phyloP scores from a whole-genome alignment of 2,329 filamentous ascomycete species.

The Amauroascus verrucosus region DNA sequence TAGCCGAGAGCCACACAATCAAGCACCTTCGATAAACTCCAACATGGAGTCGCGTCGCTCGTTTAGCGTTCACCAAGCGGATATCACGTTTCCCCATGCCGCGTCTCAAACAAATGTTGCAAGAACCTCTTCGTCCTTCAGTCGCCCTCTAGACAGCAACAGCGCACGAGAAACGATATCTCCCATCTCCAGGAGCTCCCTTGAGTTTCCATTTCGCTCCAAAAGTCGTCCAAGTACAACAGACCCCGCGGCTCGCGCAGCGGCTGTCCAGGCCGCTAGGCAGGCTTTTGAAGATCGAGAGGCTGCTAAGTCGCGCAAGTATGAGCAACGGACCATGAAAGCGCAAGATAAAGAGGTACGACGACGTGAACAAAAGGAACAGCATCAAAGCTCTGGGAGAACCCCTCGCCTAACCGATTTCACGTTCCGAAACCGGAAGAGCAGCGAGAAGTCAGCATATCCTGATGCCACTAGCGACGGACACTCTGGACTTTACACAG shows the following conservation, averaged over 20 bases:
- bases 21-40: conserved; percentile 31
- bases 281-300: conserved; percentile 51
- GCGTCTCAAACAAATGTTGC: conserved; percentile 43
- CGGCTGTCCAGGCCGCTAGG: conserved; percentile 46
- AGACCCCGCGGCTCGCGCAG: conserved; percentile 46
- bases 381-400: conserved; percentile 2
- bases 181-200: conserved; percentile 45
- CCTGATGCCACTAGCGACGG: neutral
- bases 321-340: conserved; percentile 44
- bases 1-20: conserved; percentile 17
- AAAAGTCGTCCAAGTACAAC: conserved; percentile 35
- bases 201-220: conserved; percentile 47
- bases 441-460: conserved; percentile 9
- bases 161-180: conserved; percentile 42
- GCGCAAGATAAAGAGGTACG: conserved; percentile 36
- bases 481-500: neutral
- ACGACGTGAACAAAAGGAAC: conserved; percentile 34
- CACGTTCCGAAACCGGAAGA: conserved; percentile 6
- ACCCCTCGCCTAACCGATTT: conserved; percentile 10
- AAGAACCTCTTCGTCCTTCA: conserved; percentile 35
- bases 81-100: conserved; percentile 30
- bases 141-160: conserved; percentile 42
- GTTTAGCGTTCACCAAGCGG: conserved; percentile 31
- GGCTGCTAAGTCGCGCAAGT: conserved; percentile 46
- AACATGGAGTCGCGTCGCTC: conserved; percentile 25